phyloP scores from a whole-genome alignment of 1,139 yeast genomes.

The Dujonia santamariae region DNA sequence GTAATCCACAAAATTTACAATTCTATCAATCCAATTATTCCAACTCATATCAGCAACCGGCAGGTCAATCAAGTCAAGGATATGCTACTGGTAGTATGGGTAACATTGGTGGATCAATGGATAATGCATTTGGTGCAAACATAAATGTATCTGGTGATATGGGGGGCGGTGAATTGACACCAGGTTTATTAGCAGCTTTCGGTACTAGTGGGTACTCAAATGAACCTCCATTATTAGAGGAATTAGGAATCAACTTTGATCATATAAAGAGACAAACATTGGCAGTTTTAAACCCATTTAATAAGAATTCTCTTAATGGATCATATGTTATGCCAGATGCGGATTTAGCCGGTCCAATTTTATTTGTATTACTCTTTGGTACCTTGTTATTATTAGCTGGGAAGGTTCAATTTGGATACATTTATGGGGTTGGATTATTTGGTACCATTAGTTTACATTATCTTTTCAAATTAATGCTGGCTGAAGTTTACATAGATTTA shows the following conservation, averaged over 20 bases:
- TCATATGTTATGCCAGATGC: conserved; percentile 83
- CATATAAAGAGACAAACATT: conserved; percentile 85
- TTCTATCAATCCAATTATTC: conserved; percentile 45
- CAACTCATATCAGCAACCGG: conserved; percentile 25
- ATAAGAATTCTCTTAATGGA: conserved; percentile 48
- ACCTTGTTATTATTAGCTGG: conserved; percentile 79
- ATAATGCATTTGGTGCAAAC: conserved; percentile 33
- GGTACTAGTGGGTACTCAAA: conserved; percentile 92
- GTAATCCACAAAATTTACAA: conserved; percentile 40
- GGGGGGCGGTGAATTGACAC: conserved; percentile 54
- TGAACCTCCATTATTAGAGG: conserved; percentile 90
- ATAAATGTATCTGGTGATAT: conserved; percentile 46
- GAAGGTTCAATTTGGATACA: conserved; percentile 93
- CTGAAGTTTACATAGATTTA: conserved; percentile 57
- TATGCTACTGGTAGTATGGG: background rate
- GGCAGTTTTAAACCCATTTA: conserved; percentile 80
- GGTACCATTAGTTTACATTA: conserved; percentile 86
- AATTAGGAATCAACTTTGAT: conserved; percentile 85
- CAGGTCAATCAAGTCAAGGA: too few relatives aligned
- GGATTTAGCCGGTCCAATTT: conserved; percentile 92
- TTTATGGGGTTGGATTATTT: conserved; percentile 91
- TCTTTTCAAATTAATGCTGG: conserved; percentile 82
- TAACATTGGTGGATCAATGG: conserved; percentile 31
- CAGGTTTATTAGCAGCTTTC: conserved; percentile 87
- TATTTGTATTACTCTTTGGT: conserved; percentile 89